Percentiles rank a stretch among this genome's conserved stretches.
phyloP scores from a whole-genome alignment of 1,284 basidiomycete species.

The Puccinia novopanici region DNA sequence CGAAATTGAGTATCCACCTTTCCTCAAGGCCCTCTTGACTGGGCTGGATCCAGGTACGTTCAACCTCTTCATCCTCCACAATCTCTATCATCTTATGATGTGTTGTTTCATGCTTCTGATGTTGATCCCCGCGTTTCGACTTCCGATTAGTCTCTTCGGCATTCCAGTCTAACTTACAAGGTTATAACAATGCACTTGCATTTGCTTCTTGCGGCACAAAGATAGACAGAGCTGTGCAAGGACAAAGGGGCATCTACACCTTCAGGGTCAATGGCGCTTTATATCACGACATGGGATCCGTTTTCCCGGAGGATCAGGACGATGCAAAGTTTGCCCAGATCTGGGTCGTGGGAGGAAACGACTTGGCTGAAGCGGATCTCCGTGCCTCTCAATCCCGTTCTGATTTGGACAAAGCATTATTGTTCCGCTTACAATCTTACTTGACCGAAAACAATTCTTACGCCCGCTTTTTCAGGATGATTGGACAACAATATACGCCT shows the following conservation, averaged over 20 bases:
- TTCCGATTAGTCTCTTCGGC: not conserved
- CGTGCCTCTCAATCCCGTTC: too few species aligned
- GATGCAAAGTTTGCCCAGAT: not conserved
- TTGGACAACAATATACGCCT: too few species aligned
- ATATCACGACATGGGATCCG: not conserved
- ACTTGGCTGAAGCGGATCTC: too few species aligned
- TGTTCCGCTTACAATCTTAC: too few species aligned
- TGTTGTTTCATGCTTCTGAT: too few species aligned
- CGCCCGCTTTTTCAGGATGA: too few species aligned
- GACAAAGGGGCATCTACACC: not conserved
- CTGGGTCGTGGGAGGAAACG: too few species aligned
- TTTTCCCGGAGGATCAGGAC: not conserved
- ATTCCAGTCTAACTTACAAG: not conserved
- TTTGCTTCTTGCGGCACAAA: not conserved
- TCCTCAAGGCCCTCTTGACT: not conserved
- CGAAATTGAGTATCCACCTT: not conserved
- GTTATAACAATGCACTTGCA: constrained; percentile 5
- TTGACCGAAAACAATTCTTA: too few species aligned
- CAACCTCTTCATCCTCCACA: not conserved
- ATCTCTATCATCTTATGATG: not conserved
- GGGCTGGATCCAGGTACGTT: not conserved
- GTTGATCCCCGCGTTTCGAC: too few species aligned
- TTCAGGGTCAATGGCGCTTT: constrained; percentile 8
- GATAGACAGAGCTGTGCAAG: not conserved
- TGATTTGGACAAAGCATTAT: too few species aligned